Percentiles rank a stretch among this genome's conserved stretches.
Evolutionary conservation across 805 yeast genomes (phyloP).

Genomic region (Isabelozyma pseudorhagii): DNA sequence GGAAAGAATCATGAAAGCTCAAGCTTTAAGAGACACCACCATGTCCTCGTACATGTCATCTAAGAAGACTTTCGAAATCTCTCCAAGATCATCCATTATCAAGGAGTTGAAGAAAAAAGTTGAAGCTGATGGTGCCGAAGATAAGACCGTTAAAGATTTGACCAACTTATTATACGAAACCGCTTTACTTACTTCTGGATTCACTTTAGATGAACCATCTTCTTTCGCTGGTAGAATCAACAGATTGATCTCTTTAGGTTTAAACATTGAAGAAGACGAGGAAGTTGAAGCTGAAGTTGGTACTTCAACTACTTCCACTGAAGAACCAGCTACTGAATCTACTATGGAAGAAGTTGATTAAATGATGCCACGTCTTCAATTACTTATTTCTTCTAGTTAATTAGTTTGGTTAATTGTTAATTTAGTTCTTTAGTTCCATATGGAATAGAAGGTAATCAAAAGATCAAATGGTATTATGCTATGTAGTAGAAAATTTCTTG

Average conservation of each 20-base stretch:
- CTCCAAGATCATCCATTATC: conserved; percentile 94
- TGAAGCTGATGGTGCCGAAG: conserved; percentile 95
- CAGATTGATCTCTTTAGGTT: conserved; percentile 96
- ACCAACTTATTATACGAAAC: conserved; percentile 96
- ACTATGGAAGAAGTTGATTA: conserved; percentile 99
- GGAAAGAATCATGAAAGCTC: conserved; percentile 99
- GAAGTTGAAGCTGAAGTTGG: conserved; percentile 50
- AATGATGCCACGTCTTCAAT: neutral
- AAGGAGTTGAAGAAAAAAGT: conserved; percentile 95
- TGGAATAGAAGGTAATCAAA: neutral
- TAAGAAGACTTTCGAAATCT: conserved; percentile 97
- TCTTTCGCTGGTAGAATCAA: conserved; percentile 97
- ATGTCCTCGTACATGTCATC: conserved; percentile 99
- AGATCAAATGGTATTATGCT: neutral
- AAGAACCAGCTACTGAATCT: conserved; percentile 78
- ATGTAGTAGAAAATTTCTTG: no score
- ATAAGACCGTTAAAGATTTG: conserved; percentile 96
- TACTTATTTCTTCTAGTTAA: neutral
- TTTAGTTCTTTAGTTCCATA: neutral
- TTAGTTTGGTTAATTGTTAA: neutral
- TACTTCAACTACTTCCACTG: conserved; percentile 43
- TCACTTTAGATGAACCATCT: conserved; percentile 97
- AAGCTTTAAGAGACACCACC: conserved; percentile 97
- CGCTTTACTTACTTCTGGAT: conserved; percentile 97
- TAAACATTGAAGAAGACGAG: conserved; percentile 93